Evolutionary conservation across 2,329 filamentous ascomycete genomes (phyloP).

Genomic region (Colletotrichum tropicicola): DNA sequence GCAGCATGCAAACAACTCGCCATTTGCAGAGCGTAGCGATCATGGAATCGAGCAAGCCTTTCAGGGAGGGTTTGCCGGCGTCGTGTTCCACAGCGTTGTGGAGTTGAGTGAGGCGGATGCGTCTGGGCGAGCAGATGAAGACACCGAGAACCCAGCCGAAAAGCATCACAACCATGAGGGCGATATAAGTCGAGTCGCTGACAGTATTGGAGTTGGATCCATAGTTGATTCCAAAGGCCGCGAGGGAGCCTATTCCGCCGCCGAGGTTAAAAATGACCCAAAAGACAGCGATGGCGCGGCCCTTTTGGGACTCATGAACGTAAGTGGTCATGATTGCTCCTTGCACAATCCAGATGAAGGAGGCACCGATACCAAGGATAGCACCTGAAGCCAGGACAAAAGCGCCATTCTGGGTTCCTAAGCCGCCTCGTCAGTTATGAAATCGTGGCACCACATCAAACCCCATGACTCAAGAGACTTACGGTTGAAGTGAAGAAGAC

Average conservation of each 20-base stretch:
- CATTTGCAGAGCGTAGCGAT: conserved; percentile 50
- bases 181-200: conserved; percentile 58
- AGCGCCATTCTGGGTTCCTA: conserved; percentile 46
- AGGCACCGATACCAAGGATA: conserved; percentile 53
- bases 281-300: conserved; percentile 51
- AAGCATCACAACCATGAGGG: conserved; percentile 57
- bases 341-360: conserved; percentile 56
- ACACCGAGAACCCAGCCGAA: conserved; percentile 58
- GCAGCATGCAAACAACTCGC: conserved; percentile 57
- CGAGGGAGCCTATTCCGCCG: conserved; percentile 52
- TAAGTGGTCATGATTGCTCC: conserved; percentile 59
- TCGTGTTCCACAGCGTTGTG: conserved; percentile 45
- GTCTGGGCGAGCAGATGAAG: conserved; percentile 57
- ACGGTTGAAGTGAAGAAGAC: conserved; percentile 53
- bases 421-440: conserved; percentile 49
- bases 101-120: conserved; percentile 48
- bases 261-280: conserved; percentile 58
- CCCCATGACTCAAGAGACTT: too few species aligned
- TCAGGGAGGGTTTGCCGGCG: conserved; percentile 48
- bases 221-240: conserved; percentile 54
- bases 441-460: conserved; percentile 40
- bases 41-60: conserved; percentile 44
- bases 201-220: conserved; percentile 52
- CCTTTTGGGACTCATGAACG: conserved; percentile 50
- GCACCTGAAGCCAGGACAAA: conserved; percentile 55